A percentile compares a stretch with the other conserved stretches of the same genome.
These are phyloP conservation scores for Agastache rugosa DNA, from an alignment of 257 asterid genomes.

Conservation along the genomic window DNA sequence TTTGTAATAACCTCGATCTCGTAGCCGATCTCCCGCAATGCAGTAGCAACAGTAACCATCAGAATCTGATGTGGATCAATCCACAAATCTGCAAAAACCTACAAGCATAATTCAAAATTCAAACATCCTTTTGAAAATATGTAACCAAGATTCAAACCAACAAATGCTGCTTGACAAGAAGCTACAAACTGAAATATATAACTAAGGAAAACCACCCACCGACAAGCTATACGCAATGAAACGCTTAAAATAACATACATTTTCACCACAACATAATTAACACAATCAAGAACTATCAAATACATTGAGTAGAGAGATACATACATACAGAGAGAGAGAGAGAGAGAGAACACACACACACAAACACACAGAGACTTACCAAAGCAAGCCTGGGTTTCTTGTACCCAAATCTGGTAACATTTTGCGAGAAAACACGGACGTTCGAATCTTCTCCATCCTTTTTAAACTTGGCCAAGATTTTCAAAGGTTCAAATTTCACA, in stretches of 20 bases:
- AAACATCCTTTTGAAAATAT: constrained; percentile 26
- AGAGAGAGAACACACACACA: no score
- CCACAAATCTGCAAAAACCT: constrained; percentile 81
- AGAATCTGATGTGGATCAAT: constrained; percentile 81
- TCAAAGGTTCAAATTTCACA: constrained; percentile 67
- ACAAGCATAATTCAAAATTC: constrained; percentile 29
- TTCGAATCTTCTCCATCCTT: constrained; percentile 45
- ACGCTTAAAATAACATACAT: neutral
- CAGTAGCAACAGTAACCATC: constrained; percentile 75
- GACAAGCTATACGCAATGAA: neutral
- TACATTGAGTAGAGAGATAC: neutral
- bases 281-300: constrained; percentile 22
- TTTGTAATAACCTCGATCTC: constrained; percentile 76
- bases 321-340: no score
- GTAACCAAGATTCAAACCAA: no score
- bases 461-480: constrained; percentile 58
- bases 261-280: neutral
- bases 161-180: constrained; percentile 30
- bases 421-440: constrained; percentile 49
- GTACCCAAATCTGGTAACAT: constrained; percentile 59
- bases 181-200: constrained; percentile 6
- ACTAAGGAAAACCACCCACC: constrained; percentile 2
- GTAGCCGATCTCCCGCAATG: constrained; percentile 74
- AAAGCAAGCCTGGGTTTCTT: constrained; percentile 79
- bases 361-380: no score